Evolutionary conservation across 176 grass and related monocot species (phyloP), one percentile per base, ranked within the genome.

Genomic region (Urochloa ruziziensis): DNA sequence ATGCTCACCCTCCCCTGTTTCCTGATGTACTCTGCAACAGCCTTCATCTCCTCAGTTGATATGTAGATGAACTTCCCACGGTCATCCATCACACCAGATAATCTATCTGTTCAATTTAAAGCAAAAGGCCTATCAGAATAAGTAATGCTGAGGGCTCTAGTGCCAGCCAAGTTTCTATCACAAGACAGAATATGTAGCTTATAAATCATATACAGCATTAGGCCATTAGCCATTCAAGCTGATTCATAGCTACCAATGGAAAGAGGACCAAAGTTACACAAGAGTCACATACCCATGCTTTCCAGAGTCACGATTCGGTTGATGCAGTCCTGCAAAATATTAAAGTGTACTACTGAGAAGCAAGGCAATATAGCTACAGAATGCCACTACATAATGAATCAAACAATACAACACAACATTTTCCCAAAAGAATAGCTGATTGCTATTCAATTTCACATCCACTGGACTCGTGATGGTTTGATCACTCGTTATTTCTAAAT

Each of bases 51-150:
- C 86, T 95, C 91, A 4, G 80, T 72, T 21, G 96, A 95, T 70
- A 95, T 98, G 89, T 90, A 93, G 33, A 98, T 98, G 71, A 91
- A 98, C 74, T 98, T 98, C 30, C 96, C 96, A 81, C 96, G 87
- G n/a, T 98, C 96, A 90, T 98, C 96, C 96, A 95, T 98, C 16
- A 95, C 96, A 82, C 96, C 96, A 39, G 96, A 98, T 84, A 98
- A 82, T 77, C 96, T 91, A 47, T 92, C 96, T 98, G 82, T 75
- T 33, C 14, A 77, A 70, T 10, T 4, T 0, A 25, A 67, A 52
- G 58, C 36, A 81, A 32, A 43, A 23, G 35, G 3, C 15, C 1
- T 47, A 28, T 81, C 52, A 81, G 4, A 70, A 43, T 29, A 63
- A 44, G 42, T 33, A 36, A 67, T 2, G 24, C 18, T 53, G 39